phyloP scores from a whole-genome alignment of 1,284 basidiomycete genomes.

The Microbotryomycetes sp. region DNA sequence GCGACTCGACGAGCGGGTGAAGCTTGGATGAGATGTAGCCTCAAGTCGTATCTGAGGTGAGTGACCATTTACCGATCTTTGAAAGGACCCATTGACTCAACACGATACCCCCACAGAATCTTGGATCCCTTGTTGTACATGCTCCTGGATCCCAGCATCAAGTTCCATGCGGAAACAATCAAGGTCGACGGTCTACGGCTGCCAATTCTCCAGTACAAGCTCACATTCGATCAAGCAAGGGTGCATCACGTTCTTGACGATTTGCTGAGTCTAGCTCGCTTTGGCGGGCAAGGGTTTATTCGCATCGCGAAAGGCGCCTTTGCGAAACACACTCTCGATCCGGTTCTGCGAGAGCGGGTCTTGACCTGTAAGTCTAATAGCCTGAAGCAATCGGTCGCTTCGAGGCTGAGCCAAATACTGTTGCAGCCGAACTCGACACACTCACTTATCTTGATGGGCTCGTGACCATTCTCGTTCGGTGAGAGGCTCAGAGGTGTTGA shows the following conservation, averaged over 20 bases:
- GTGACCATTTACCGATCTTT: constrained; percentile 23
- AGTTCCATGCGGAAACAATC: constrained; percentile 49
- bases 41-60: constrained; percentile 83
- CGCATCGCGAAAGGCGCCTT: constrained; percentile 58
- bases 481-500: constrained; percentile 33
- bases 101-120: constrained; percentile 68
- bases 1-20: constrained; percentile 68
- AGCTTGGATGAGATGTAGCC: constrained; percentile 89
- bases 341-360: constrained; percentile 51
- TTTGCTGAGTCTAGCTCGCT: constrained; percentile 69
- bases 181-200: constrained; percentile 61
- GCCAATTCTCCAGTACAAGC: constrained; percentile 60
- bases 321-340: constrained; percentile 57
- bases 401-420: not conserved
- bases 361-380: constrained; percentile 49
- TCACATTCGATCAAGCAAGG: constrained; percentile 68
- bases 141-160: constrained; percentile 62
- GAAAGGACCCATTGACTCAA: not conserved
- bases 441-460: constrained; percentile 68
- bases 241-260: constrained; percentile 60
- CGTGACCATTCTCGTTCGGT: constrained; percentile 63
- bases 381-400: not conserved
- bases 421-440: constrained; percentile 23
- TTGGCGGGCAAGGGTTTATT: constrained; percentile 80
- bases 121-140: constrained; percentile 80